Percentiles rank a stretch among this genome's conserved stretches.
Conservation (phyloP, 2,329 filamentous ascomycete genomes). For the Colletotrichum cereale region DNA sequence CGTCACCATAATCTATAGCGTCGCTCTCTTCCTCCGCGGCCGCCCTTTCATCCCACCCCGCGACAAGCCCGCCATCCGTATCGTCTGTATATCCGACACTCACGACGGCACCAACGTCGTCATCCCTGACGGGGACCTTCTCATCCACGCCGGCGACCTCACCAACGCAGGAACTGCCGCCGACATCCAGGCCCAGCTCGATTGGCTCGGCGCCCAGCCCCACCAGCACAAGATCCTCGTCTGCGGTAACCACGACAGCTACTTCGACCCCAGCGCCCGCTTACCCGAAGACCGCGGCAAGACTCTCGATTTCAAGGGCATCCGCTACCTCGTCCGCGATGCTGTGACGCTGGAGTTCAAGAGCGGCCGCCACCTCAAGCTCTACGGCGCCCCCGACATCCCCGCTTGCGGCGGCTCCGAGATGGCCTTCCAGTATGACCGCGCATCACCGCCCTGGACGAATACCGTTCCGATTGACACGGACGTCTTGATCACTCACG, state of each 20-base stretch:
- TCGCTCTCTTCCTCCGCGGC: slow-evolving; percentile 77
- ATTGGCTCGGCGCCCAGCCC: slow-evolving; percentile 82
- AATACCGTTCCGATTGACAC: slow-evolving; percentile 77
- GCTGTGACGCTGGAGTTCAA: slow-evolving; percentile 73
- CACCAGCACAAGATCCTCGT: slow-evolving; percentile 86
- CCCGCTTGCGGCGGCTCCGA: slow-evolving; percentile 78
- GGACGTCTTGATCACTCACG: slow-evolving; percentile 86
- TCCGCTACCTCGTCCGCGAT: slow-evolving; percentile 82
- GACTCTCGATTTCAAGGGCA: slow-evolving; percentile 72
- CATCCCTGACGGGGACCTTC: slow-evolving; percentile 83
- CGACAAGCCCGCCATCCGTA: slow-evolving; percentile 70
- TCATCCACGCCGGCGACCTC: slow-evolving; percentile 92
- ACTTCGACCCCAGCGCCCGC: slow-evolving; percentile 78
- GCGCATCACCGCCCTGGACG: slow-evolving; percentile 76
- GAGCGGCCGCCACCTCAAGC: slow-evolving; percentile 69
- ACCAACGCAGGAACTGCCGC: slow-evolving; percentile 77
- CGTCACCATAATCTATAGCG: slow-evolving; percentile 71
- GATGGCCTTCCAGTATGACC: slow-evolving; percentile 83
- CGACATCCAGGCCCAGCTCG: slow-evolving; percentile 84
- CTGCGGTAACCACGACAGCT: slow-evolving; percentile 90
- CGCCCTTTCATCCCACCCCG: slow-evolving; percentile 70
- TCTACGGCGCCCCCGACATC: slow-evolving; percentile 88
- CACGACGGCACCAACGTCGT: slow-evolving; percentile 72
- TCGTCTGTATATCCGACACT: slow-evolving; percentile 93
- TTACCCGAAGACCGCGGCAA: slow-evolving; percentile 66